Conservation (phyloP, 1,284 basidiomycete species). For the Coniferiporia weirii region DNA sequence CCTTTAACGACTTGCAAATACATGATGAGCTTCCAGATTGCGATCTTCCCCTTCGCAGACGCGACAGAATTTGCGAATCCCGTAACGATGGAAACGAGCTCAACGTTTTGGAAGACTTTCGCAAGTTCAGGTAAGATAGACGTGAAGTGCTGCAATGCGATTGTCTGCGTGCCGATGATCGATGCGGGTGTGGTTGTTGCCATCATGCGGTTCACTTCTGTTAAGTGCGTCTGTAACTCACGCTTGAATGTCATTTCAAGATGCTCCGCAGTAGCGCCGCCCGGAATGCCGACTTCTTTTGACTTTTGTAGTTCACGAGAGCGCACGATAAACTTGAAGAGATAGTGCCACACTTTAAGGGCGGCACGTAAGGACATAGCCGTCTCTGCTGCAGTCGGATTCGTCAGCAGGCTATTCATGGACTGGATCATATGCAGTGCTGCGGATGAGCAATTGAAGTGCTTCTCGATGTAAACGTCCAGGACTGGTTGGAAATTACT, state of each 20-base stretch:
- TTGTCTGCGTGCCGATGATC: constrained; percentile 93
- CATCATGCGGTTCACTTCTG: constrained; percentile 89
- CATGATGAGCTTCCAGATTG: constrained; percentile 92
- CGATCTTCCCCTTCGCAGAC: constrained; percentile 78
- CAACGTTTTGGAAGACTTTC: constrained; percentile 73
- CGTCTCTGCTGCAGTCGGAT: constrained; percentile 70
- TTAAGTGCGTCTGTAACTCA: constrained; percentile 72
- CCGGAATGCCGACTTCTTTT: constrained; percentile 73
- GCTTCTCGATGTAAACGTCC: constrained; percentile 88
- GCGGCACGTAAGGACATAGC: constrained; percentile 80
- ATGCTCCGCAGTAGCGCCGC: constrained; percentile 78
- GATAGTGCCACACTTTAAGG: constrained; percentile 94
- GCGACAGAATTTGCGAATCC: constrained; percentile 84
- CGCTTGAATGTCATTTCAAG: constrained; percentile 82
- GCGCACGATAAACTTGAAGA: constrained; percentile 90
- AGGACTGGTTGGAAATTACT: constrained; percentile 92
- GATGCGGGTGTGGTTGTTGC: constrained; percentile 69
- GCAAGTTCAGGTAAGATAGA: constrained; percentile 86
- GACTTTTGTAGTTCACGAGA: constrained; percentile 84
- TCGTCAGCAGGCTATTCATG: constrained; percentile 78
- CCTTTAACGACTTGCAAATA: constrained; percentile 88
- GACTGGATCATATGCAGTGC: constrained; percentile 80
- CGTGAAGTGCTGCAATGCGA: constrained; percentile 91
- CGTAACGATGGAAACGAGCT: constrained; percentile 82
- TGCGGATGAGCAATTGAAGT: constrained; percentile 78